Evolutionary conservation across 2,329 filamentous ascomycete genomes (phyloP).

Genomic region (Acrodontium crateriforme): DNA sequence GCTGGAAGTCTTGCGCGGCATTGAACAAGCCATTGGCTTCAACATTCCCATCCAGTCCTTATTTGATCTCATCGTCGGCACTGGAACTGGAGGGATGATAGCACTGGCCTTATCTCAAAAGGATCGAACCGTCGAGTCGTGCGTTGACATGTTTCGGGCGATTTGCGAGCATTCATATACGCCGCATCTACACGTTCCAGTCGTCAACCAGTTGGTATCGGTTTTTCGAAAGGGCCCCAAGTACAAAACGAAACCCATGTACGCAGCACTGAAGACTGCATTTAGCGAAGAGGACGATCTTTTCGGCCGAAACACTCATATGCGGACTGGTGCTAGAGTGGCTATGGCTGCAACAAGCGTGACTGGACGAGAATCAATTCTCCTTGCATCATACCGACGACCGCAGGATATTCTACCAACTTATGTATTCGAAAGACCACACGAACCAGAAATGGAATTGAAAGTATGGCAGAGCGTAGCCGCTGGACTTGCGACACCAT

Average conservation of each 20-base stretch:
- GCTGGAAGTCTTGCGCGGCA: slow-evolving; percentile 28
- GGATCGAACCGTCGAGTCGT: slow-evolving; percentile 26
- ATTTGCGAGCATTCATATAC: slow-evolving; percentile 31
- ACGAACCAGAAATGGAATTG: slow-evolving; percentile 26
- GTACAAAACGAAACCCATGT: slow-evolving; percentile 23
- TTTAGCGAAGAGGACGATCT: slow-evolving; percentile 23
- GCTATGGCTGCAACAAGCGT: slow-evolving; percentile 31
- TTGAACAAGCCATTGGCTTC: slow-evolving; percentile 27
- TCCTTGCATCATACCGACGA: slow-evolving; percentile 35
- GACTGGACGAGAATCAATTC: slow-evolving; percentile 25
- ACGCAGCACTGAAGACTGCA: slow-evolving; percentile 24
- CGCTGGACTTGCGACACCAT: slow-evolving; percentile 37
- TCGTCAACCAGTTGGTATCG: slow-evolving; percentile 19
- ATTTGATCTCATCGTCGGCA: slow-evolving; percentile 37
- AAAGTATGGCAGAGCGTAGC: slow-evolving; percentile 40
- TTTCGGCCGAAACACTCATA: slow-evolving; percentile 12
- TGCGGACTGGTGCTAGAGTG: slow-evolving; percentile 22
- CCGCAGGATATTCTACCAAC: slow-evolving; percentile 13
- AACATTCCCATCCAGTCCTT: slow-evolving; percentile 30
- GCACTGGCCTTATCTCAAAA: slow-evolving; percentile 29
- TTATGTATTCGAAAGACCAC: slow-evolving; percentile 29
- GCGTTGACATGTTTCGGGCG: slow-evolving; percentile 25
- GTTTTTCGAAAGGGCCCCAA: slow-evolving; percentile 15
- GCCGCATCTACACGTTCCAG: slow-evolving; percentile 23
- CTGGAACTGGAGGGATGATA: slow-evolving; percentile 32